Percentiles rank a stretch among this genome's conserved stretches.
These are phyloP conservation scores for Holtermanniella nyarrowii DNA, from an alignment of 768 basidiomycete species.

Conservation along the genomic window DNA sequence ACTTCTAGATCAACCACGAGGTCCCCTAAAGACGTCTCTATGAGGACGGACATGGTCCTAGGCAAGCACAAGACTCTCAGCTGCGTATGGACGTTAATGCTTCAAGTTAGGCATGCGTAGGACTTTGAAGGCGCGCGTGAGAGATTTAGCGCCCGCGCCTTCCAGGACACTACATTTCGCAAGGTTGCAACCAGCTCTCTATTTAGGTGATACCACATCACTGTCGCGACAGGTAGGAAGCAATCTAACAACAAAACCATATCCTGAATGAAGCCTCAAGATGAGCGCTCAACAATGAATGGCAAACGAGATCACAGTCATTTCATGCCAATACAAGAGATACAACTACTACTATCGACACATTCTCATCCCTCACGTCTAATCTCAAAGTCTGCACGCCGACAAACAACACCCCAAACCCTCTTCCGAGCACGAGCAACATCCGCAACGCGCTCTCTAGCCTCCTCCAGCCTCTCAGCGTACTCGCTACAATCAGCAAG, in stretches of 20 bases:
- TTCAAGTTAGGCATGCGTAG: background rate
- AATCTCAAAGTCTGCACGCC: slow-evolving; percentile 32
- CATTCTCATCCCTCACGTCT: too few species aligned
- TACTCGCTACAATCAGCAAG: slow-evolving; percentile 41
- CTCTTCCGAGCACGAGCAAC: slow-evolving; percentile 37
- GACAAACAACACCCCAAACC: slow-evolving; percentile 39
- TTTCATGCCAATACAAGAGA: too few species aligned
- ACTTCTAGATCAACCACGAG: slow-evolving; percentile 92
- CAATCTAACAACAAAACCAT: background rate
- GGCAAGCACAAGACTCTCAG: background rate
- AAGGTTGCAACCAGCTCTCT: too few species aligned
- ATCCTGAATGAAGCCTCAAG: too few species aligned
- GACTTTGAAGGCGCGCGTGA: background rate
- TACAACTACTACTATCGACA: too few species aligned
- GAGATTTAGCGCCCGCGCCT: background rate
- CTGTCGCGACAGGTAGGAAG: background rate
- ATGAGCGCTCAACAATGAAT: too few species aligned
- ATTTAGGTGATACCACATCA: background rate
- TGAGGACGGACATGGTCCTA: slow-evolving; percentile 72
- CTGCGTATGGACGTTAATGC: too few species aligned
- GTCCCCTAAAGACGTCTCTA: slow-evolving; percentile 95
- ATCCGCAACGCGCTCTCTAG: slow-evolving; percentile 37
- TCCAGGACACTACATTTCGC: background rate
- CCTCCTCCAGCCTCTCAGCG: slow-evolving; percentile 39
- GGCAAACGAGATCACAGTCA: too few species aligned